Percentiles rank a stretch among this genome's conserved stretches.
phyloP scores from a whole-genome alignment of 352 stramenopile species.

The Globisporangium sylvaticum region DNA sequence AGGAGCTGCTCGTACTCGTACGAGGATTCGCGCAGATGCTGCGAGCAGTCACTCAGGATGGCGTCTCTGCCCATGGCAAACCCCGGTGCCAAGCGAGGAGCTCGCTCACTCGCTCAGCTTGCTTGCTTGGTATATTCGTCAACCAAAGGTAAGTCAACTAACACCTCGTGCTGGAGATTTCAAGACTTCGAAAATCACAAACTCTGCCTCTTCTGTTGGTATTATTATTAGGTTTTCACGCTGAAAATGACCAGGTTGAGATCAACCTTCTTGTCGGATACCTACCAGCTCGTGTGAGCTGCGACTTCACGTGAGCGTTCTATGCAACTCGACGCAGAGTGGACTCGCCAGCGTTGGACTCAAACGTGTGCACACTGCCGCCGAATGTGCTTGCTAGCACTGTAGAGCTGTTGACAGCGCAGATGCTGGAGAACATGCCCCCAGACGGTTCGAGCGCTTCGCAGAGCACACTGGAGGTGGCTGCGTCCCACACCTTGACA shows the following conservation, averaged over 20 bases:
- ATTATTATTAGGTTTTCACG: background rate
- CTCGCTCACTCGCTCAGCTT: background rate
- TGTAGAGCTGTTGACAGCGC: conserved; percentile 24
- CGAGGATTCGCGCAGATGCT: conserved; percentile 37
- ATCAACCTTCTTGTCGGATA: background rate
- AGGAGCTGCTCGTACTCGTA: conserved; percentile 68
- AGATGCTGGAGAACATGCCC: conserved; percentile 67
- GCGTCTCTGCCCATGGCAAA: conserved; percentile 8
- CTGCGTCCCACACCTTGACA: conserved; percentile 65
- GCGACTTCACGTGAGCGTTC: background rate
- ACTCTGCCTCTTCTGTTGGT: background rate
- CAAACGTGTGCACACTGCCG: conserved; percentile 42
- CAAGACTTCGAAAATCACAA: background rate
- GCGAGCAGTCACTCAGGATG: conserved; percentile 42
- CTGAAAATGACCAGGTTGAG: background rate
- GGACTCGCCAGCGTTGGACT: conserved; percentile 20
- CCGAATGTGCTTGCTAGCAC: conserved; percentile 60
- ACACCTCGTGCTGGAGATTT: background rate
- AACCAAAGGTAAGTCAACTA: conserved; percentile 3
- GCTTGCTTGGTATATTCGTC: conserved; percentile 5
- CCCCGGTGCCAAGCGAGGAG: background rate
- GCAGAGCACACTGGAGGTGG: conserved; percentile 24
- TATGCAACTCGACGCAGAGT: conserved; percentile 7
- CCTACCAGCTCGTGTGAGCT: background rate
- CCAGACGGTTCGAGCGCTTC: conserved; percentile 42